These are phyloP conservation scores for Entophlyctis luteolus DNA, from an alignment of 192 early-diverging fungal genomes.

Conservation along the genomic window DNA sequence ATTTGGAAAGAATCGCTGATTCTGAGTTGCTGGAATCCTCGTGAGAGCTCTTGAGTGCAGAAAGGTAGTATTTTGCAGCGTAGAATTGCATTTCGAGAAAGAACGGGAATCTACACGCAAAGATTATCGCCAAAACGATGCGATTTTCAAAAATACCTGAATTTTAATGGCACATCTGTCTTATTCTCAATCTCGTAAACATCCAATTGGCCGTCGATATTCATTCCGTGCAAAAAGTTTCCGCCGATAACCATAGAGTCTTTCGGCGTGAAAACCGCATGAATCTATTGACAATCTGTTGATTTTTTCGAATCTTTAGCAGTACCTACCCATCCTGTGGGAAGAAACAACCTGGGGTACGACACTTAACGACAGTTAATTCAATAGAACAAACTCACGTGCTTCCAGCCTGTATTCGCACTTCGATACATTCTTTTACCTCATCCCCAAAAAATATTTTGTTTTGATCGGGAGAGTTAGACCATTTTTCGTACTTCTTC, in stretches of 20 bases:
- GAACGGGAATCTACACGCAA: slow-evolving; percentile 61
- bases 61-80: slow-evolving; percentile 59
- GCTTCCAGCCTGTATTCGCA: slow-evolving; percentile 72
- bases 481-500: slow-evolving; percentile 87
- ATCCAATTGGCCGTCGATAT: slow-evolving; percentile 67
- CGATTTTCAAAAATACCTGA: slow-evolving; percentile 41
- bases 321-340: slow-evolving; percentile 71
- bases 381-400: slow-evolving; percentile 58
- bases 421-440: slow-evolving; percentile 74
- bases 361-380: background rate
- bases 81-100: slow-evolving; percentile 84
- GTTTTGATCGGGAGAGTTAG: slow-evolving; percentile 77
- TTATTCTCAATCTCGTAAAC: slow-evolving; percentile 72
- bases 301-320: background rate
- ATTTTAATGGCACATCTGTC: slow-evolving; percentile 74
- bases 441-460: slow-evolving; percentile 78
- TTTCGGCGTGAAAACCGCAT: slow-evolving; percentile 83
- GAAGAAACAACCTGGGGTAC: slow-evolving; percentile 67
- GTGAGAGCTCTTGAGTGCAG: slow-evolving; percentile 35
- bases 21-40: background rate
- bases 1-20: slow-evolving; percentile 1
- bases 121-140: background rate
- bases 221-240: slow-evolving; percentile 84
- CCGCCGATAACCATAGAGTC: slow-evolving; percentile 90
- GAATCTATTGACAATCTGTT: slow-evolving; percentile 59